phyloP scores from a whole-genome alignment of 768 basidiomycete genomes.

The Daedaleopsis nitida region DNA sequence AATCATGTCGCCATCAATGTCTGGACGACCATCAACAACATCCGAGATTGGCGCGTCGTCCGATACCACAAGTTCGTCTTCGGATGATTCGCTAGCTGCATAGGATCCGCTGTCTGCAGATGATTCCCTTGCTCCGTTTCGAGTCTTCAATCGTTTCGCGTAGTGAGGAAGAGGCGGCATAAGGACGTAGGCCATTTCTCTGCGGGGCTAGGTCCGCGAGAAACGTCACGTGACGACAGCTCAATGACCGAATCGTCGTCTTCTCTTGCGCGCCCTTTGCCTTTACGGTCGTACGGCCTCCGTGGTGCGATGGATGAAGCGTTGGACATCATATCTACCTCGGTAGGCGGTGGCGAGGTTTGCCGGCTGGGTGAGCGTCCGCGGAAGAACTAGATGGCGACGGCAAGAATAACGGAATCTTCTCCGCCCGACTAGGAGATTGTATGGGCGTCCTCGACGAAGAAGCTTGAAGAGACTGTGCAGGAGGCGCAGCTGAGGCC shows the following conservation, averaged over 20 bases:
- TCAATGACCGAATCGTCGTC: conserved; percentile 1
- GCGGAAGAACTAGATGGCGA: conserved; percentile 19
- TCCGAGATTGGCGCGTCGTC: conserved; percentile 4
- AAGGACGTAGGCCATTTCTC: conserved; percentile 15
- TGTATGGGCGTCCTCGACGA: neutral
- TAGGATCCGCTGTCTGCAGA: neutral
- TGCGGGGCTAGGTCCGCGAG: neutral
- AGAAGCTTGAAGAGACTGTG: neutral
- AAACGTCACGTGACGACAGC: neutral
- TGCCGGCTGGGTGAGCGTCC: neutral
- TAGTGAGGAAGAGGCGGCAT: conserved; percentile 22
- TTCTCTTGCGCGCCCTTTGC: conserved; percentile 6
- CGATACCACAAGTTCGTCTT: conserved; percentile 12
- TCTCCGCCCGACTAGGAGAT: neutral
- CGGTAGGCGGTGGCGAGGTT: neutral
- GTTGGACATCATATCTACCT: neutral
- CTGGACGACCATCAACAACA: neutral
- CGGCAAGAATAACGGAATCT: conserved; percentile 25
- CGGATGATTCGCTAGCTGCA: neutral
- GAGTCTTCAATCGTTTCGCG: neutral
- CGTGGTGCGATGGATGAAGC: neutral
- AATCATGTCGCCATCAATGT: neutral
- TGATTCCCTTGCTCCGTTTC: neutral
- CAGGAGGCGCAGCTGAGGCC: neutral
- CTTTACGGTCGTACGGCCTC: conserved; percentile 5